A percentile compares a stretch with the other conserved stretches of the same genome.
Evolutionary conservation across 139 green algal genomes (phyloP).

Genomic region (Ettlia oleoabundans): DNA sequence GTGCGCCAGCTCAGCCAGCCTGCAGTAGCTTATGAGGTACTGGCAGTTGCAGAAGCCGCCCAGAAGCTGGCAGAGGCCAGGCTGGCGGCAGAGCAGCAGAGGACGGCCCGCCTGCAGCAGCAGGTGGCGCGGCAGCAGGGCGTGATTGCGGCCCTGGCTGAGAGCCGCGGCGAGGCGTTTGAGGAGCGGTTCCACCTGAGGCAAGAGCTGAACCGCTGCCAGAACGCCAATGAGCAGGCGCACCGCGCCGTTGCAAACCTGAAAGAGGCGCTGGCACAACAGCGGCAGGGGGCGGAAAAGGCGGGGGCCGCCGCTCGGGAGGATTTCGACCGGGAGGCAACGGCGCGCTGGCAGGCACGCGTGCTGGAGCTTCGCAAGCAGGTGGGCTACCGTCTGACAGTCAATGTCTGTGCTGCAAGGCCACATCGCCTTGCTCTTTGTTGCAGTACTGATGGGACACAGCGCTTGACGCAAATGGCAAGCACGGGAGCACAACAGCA

Average conservation of each 20-base stretch:
- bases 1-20: not conserved
- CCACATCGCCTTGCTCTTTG: too few relatives aligned
- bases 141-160: constrained; percentile 12
- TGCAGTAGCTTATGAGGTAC: too few relatives aligned
- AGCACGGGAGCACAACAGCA: too few relatives aligned
- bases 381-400: not conserved
- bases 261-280: constrained; percentile 11
- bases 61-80: not conserved
- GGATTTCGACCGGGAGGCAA: not conserved
- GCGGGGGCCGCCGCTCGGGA: not conserved
- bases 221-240: not conserved
- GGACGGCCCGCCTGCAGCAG: not conserved
- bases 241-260: not conserved
- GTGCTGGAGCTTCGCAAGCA: constrained; percentile 14
- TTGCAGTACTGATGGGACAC: not conserved
- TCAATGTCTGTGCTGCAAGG: not conserved
- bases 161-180: constrained; percentile 5
- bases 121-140: constrained; percentile 6
- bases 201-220: not conserved
- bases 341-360: constrained; percentile 4
- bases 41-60: not conserved
- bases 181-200: constrained; percentile 21
- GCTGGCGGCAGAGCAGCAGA: not conserved
- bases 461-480: not conserved
- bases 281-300: not conserved